Base-by-base conservation (phyloP, 2,329 filamentous ascomycete genomes). In the Ceratocystiopsis minuta region DNA sequence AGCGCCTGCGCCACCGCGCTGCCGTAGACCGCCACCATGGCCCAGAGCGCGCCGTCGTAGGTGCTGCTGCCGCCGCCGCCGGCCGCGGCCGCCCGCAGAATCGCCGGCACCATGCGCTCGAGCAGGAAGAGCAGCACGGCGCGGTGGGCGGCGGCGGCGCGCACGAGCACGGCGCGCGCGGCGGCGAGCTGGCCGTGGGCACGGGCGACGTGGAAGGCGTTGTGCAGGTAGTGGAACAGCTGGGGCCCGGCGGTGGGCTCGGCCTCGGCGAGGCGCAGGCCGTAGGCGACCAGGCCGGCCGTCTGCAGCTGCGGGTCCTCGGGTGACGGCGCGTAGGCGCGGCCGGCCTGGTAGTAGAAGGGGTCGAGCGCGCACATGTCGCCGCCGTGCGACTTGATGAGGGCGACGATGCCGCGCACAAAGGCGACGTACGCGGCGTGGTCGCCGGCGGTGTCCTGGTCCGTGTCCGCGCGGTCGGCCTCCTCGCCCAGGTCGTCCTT, bases 301-400 rank as follows among this genome's bases (percentile, higher is more conserved):
- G 68, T 63, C 45, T 73, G 70, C 5, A 75, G 59, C 34, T 69
- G 63, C 3, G 71, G 71, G 37, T 76, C 72, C 42, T 72, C 62
- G 13, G 57, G 51, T 0, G 71, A 65, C 3, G 72, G 72, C 3
- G 65, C 67, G 53, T 73, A 76, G 43, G 70, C 68, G 34, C 57
- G 61, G 51, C 62, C 71, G 49, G 71, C 67, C 45, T 70, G 65
- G 45, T 68, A 70, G 54, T 70, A 76, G 52, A 69, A 76, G 2
- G 58, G 53, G 49, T 75, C 69, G 4, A 75, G 58, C 1, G 59
- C 54, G 52, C 68, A 71, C 34, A 75, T 62, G 38, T 71, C 68
- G 18, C 63, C 56, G 5, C 63, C 67, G 49, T 75, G 63, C 1
- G 68, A 66, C 51, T 66, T 65, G 49, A 76, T 68, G 20, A 74